Evolutionary conservation across 768 basidiomycete species (phyloP).

Genomic region (Boletus rufocinnamomeus): DNA sequence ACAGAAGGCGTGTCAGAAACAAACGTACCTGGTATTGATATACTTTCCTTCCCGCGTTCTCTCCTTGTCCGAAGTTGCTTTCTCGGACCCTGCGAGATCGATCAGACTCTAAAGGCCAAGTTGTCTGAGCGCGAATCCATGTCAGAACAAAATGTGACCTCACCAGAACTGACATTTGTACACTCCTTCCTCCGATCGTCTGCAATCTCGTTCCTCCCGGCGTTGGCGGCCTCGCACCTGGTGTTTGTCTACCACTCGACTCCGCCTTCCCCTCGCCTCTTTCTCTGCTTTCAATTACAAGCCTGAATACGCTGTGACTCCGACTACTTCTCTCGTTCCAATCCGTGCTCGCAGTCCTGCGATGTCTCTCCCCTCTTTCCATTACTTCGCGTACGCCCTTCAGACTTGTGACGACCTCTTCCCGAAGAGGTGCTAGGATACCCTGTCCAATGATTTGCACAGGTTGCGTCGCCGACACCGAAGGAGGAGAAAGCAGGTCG

Average conservation of each 20-base stretch:
- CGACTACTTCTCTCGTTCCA: conserved; percentile 97
- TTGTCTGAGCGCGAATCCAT: conserved; percentile 1
- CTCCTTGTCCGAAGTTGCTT: conserved; percentile 93
- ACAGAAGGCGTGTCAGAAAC: neutral
- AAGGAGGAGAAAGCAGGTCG: conserved; percentile 79
- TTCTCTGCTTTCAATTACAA: conserved; percentile 89
- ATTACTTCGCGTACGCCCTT: conserved; percentile 85
- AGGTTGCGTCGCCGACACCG: conserved; percentile 50
- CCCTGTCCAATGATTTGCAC: conserved; percentile 77
- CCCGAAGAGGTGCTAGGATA: conserved; percentile 74
- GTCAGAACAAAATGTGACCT: conserved; percentile 9
- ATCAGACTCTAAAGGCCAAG: conserved; percentile 68
- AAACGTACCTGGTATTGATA: conserved; percentile 80
- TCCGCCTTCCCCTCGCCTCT: conserved; percentile 50
- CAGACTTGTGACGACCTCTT: conserved; percentile 92
- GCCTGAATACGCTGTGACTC: conserved; percentile 91
- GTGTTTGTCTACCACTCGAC: conserved; percentile 51
- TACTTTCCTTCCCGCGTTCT: conserved; percentile 95
- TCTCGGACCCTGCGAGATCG: conserved; percentile 96
- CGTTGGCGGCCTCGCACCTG: conserved; percentile 50
- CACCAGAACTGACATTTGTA: conserved; percentile 75
- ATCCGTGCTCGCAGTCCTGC: conserved; percentile 94
- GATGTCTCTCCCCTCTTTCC: conserved; percentile 79
- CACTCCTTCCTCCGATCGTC: conserved; percentile 75
- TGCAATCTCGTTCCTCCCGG: conserved; percentile 69